These are phyloP conservation scores for Pichia heedii DNA, from an alignment of 805 yeast genomes.

Conservation along the genomic window DNA sequence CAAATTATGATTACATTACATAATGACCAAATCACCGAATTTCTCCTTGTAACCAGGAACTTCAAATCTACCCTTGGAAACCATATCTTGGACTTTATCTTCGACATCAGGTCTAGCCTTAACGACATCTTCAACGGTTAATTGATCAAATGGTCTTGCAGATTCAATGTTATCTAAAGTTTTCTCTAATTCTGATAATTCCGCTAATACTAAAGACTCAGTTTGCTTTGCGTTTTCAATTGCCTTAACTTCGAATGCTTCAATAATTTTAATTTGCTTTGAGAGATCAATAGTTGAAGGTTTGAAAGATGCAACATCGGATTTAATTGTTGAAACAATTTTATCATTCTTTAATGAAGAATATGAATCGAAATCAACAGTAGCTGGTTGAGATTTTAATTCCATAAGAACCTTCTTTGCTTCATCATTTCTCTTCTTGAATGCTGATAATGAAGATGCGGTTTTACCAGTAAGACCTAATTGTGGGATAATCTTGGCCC, in stretches of 20 bases:
- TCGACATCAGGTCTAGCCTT: slow-evolving; percentile 97
- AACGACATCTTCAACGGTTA: slow-evolving; percentile 90
- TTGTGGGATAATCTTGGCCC: slow-evolving; percentile 84
- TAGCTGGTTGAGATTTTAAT: slow-evolving; percentile 62
- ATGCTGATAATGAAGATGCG: slow-evolving; percentile 71
- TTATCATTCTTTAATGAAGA: slow-evolving; percentile 70
- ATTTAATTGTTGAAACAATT: slow-evolving; percentile 73
- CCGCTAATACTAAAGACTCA: slow-evolving; percentile 79
- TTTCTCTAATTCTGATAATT: slow-evolving; percentile 74
- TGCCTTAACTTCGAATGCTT: slow-evolving; percentile 91
- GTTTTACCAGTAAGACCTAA: slow-evolving; percentile 91
- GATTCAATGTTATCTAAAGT: slow-evolving; percentile 90
- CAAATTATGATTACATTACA: slow-evolving; percentile 36
- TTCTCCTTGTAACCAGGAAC: slow-evolving; percentile 98
- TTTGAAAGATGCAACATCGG: slow-evolving; percentile 63
- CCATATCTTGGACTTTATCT: slow-evolving; percentile 90
- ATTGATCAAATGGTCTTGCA: slow-evolving; percentile 96
- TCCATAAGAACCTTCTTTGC: slow-evolving; percentile 77
- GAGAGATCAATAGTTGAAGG: slow-evolving; percentile 81
- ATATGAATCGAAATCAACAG: slow-evolving; percentile 77
- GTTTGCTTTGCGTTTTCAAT: slow-evolving; percentile 91
- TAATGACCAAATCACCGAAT: slow-evolving; percentile 93
- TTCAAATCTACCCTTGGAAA: slow-evolving; percentile 94
- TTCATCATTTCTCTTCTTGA: slow-evolving; percentile 98
- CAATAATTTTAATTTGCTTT: slow-evolving; percentile 85